Evolutionary conservation across 352 stramenopile species (phyloP), one percentile per base, ranked within the genome.

Genomic region (Peronospora tabacina): DNA sequence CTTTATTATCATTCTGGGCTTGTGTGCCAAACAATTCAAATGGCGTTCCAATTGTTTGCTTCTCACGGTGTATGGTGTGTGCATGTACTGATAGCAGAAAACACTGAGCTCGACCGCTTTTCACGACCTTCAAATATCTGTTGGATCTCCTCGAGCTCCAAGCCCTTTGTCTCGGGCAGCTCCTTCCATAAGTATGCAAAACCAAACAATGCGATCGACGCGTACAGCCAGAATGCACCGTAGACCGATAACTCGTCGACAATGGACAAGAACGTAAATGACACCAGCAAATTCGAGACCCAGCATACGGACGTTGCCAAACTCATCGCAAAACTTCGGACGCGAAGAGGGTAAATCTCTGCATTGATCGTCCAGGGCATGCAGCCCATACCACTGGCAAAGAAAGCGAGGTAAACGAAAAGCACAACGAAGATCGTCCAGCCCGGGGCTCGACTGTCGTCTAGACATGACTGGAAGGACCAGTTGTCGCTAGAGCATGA

Each of bases 301-400:
- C 90, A 97, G 64, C 96, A 97, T n/a, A 92, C 82, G 0, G 52
- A 85, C 2, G 94, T 98, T 5, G 89, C 79, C 10, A 92, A 64
- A 44, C 85, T 95, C 10, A 97, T 74, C 7, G 81, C 85, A 16
- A 95, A 76, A 37, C 83, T 95, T 37, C 94, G 89, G 15, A 87
- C 82, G 22, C 82, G 71, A 4, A 96, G 63, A 2, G 89, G 87
- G 62, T 96, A 98, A 53, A 98, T 97, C 66, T 98, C 94, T 12
- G 85, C 82, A 60, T 97, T 97, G 55, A 98, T 93, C 0, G 90
- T 97, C 92, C 93, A 98, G 0, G 92, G 90, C 69, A 97, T 87
- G 30, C 73, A 87, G 6, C 82, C 82, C 82, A 92, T 92, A 36
- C 78, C 78, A 32, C 70, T 84, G 22, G 78, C 78, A 51, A 89